These are phyloP conservation scores for Vaccinium vitisidaea DNA, from an alignment of 148 eudicot genomes.

Conservation along the genomic window DNA sequence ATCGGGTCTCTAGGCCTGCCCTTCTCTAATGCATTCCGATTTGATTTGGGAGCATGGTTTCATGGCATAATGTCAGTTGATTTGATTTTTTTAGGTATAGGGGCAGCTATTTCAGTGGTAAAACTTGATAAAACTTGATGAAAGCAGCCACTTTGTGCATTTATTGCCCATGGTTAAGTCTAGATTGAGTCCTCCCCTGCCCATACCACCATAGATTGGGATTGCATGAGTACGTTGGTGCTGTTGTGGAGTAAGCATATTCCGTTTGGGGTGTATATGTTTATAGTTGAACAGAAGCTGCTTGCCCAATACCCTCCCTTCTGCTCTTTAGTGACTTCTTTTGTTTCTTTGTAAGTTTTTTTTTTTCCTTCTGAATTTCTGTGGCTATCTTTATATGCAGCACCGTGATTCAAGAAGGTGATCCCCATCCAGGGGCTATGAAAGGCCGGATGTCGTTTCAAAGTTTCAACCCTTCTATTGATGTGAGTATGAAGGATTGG, in stretches of 20 bases:
- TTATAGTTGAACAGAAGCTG: background rate
- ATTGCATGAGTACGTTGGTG: background rate
- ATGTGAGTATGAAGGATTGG: conserved; percentile 62
- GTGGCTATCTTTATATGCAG: conserved; percentile 38
- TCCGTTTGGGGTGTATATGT: background rate
- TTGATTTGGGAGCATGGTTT: background rate
- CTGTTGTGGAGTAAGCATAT: background rate
- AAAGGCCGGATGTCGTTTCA: conserved; percentile 92
- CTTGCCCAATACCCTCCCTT: background rate
- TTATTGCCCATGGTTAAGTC: background rate
- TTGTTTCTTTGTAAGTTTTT: background rate
- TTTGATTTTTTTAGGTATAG: background rate
- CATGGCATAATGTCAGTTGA: background rate
- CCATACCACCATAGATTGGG: background rate
- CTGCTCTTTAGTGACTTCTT: background rate
- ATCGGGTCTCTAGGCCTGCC: background rate
- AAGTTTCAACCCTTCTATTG: conserved; percentile 83
- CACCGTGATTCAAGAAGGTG: conserved; percentile 87
- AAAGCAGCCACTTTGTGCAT: background rate
- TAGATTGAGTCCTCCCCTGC: background rate
- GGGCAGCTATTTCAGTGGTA: background rate
- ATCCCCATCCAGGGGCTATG: conserved; percentile 73
- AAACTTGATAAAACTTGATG: background rate
- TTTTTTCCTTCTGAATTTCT: background rate
- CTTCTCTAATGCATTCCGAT: background rate